Conservation (phyloP, 768 basidiomycete species). For the Hericium erinaceus region DNA sequence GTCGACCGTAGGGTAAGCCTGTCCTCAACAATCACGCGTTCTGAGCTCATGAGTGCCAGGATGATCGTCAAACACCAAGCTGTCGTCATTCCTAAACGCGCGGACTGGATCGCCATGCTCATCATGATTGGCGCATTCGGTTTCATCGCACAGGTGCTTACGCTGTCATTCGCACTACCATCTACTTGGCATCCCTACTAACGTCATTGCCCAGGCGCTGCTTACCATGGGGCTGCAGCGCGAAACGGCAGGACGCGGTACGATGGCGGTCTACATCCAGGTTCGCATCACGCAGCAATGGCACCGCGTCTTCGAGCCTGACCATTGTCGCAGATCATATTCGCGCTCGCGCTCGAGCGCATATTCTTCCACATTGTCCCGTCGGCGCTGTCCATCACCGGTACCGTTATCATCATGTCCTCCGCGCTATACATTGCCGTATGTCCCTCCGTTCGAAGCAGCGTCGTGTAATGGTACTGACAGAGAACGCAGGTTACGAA, state of each 20-base stretch:
- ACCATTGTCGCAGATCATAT: constrained; percentile 43
- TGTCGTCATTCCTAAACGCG: constrained; percentile 35
- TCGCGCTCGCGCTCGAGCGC: constrained; percentile 54
- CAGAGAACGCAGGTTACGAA: constrained; percentile 14
- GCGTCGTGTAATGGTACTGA: too few species aligned
- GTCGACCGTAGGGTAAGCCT: constrained; percentile 22
- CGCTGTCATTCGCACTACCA: not conserved
- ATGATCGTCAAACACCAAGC: constrained; percentile 33
- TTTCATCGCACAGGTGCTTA: constrained; percentile 32
- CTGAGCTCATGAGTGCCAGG: constrained; percentile 17
- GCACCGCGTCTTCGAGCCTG: constrained; percentile 1
- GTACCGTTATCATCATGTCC: constrained; percentile 53
- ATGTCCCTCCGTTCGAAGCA: constrained; percentile 5
- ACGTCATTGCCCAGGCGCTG: constrained; percentile 28
- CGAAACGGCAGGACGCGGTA: constrained; percentile 55
- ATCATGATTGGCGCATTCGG: constrained; percentile 44
- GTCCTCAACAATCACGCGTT: not conserved
- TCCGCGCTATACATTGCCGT: constrained; percentile 63
- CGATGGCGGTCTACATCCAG: constrained; percentile 52
- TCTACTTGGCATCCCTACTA: not conserved
- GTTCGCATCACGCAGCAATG: constrained; percentile 19
- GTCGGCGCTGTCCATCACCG: constrained; percentile 48
- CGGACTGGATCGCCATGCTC: constrained; percentile 38
- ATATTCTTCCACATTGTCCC: constrained; percentile 56
- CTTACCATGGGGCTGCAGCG: constrained; percentile 55